Evolutionary conservation across 225 moss, liverwort and hornwort genomes (phyloP), one percentile per base, ranked within the genome.

Genomic region (Ulota crispa): DNA sequence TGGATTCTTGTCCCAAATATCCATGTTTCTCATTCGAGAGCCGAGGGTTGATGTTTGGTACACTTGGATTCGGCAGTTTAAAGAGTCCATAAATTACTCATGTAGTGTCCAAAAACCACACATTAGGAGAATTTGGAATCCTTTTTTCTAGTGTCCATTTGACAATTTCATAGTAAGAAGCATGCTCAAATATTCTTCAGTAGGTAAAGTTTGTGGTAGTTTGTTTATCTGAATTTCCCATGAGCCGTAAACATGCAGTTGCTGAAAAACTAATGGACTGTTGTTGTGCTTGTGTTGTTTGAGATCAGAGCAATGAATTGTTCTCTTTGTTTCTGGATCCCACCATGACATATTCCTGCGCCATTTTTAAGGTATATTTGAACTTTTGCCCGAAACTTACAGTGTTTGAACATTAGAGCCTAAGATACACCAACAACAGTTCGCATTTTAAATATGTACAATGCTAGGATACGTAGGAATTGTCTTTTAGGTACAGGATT

Each of bases 321-420:
- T 87, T 87, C 75, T 64, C 87, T 70, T 82, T 60, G 28, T 94
- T 98, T 88, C 68, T 98, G 78, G 98, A 98, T 63, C 91, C 90
- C 61, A 94, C 89, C 42, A 98, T 98, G 98, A 93, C 93, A 2
- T 98, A 98, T 80, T 98, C 98, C 2, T 95, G 92, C 57, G 98
- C 94, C 71, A 92, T 98, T 59, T 98, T 98, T 77, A 88, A 92
- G 93, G 96, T 96, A 83, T 7, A 1, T 21, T 5, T n/a, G 8
- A 66, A 10, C 23, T 18, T 11, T 12, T 0, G 3, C 8, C 12
- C 37, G 19, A 8, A 76, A 10, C 52, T 14, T 50, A 1, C 77
- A 24, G 10, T 1, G 14, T 62, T 1, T 6, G 11, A 60, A 19
- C 19, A 6, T 41, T 0, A 41, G 12, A 75, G 12, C 42, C 0